Percentiles rank a stretch among this genome's conserved stretches.
These are phyloP conservation scores for Hemisphaericaspora xylofermentans DNA, from an alignment of 1,139 yeast genomes.

Conservation along the genomic window DNA sequence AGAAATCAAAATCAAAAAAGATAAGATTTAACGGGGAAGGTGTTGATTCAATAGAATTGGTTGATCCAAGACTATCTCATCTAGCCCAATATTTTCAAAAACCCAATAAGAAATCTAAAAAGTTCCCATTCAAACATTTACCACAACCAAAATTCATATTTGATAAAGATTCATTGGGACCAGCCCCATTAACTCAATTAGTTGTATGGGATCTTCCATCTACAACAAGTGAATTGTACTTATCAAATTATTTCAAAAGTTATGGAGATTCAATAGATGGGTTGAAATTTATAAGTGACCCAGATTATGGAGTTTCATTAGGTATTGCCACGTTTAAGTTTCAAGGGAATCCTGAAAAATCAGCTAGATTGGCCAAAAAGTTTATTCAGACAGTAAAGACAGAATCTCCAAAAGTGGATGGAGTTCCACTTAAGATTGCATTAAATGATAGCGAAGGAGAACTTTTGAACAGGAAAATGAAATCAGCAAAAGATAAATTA, in stretches of 20 bases:
- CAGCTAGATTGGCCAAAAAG: conserved; percentile 46
- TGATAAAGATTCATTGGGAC: conserved; percentile 75
- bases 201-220: conserved; percentile 65
- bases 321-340: conserved; percentile 70
- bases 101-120: conserved; percentile 44
- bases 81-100: conserved; percentile 34
- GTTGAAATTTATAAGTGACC: conserved; percentile 65
- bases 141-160: conserved; percentile 55
- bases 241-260: conserved; percentile 51
- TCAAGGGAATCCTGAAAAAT: conserved; percentile 55
- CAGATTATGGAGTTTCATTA: conserved; percentile 74
- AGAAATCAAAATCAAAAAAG: conserved; percentile 38
- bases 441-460: conserved; percentile 38
- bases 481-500: conserved; percentile 32
- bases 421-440: conserved; percentile 35
- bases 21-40: conserved; percentile 38
- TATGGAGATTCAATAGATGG: conserved; percentile 59
- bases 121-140: conserved; percentile 46
- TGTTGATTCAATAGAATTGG: conserved; percentile 14
- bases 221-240: conserved; percentile 46
- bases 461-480: conserved; percentile 31
- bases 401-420: conserved; percentile 40
- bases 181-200: conserved; percentile 69
- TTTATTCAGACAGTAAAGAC: conserved; percentile 28
- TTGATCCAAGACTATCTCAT: conserved; percentile 37